phyloP scores from a whole-genome alignment of 1,284 basidiomycete genomes.

The Leccinum angustisporum region DNA sequence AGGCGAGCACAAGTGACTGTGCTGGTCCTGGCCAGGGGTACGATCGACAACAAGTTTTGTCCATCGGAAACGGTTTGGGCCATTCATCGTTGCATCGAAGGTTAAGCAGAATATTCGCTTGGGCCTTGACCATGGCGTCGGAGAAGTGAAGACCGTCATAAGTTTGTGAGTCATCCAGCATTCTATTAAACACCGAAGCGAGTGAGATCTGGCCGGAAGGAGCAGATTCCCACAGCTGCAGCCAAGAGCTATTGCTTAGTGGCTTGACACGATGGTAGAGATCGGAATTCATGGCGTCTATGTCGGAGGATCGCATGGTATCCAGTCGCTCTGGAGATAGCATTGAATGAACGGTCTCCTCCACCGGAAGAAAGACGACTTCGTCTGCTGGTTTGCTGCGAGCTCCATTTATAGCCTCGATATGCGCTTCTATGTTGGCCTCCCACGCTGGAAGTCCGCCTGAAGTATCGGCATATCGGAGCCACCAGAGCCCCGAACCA shows the following conservation, averaged over 20 bases:
- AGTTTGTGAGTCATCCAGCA: conserved; percentile 73
- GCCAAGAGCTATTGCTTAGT: conserved; percentile 34
- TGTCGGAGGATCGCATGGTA: conserved; percentile 72
- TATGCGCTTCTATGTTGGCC: conserved; percentile 62
- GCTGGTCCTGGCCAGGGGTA: conserved; percentile 69
- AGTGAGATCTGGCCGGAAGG: conserved; percentile 51
- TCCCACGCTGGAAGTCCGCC: conserved; percentile 81
- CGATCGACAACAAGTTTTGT: conserved; percentile 80
- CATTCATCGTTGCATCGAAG: conserved; percentile 77
- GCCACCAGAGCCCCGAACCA: conserved; percentile 86
- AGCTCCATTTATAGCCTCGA: conserved; percentile 48
- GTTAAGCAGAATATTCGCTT: conserved; percentile 81
- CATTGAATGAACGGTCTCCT: conserved; percentile 59
- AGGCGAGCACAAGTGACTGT: conserved; percentile 59
- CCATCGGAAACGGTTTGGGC: conserved; percentile 67
- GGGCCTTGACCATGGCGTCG: conserved; percentile 59
- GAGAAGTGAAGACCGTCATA: conserved; percentile 84
- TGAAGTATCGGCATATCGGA: conserved; percentile 66
- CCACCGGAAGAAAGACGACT: conserved; percentile 77
- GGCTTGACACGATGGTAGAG: conserved; percentile 66
- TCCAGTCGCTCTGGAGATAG: conserved; percentile 61
- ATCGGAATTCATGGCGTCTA: conserved; percentile 88
- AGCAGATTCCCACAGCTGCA: conserved; percentile 26
- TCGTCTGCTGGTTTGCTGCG: conserved; percentile 57
- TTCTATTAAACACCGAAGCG: conserved; percentile 75